These are phyloP conservation scores for Nothophaeocryptopus gaeumannii DNA, from an alignment of 2,329 filamentous ascomycete genomes.

Conservation along the genomic window DNA sequence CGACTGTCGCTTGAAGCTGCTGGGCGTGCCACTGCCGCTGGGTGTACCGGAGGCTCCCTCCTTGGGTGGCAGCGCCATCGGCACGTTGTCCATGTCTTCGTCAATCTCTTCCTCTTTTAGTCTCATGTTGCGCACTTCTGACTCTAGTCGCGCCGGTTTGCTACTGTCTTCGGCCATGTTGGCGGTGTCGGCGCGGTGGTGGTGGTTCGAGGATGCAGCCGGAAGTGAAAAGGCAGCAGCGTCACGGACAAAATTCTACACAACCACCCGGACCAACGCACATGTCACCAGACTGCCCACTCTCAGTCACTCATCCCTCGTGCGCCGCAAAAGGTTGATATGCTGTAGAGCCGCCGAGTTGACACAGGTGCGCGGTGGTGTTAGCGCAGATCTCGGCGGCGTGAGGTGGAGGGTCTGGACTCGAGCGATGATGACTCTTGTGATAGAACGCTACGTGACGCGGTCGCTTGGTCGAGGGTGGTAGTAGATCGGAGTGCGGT, in stretches of 20 bases:
- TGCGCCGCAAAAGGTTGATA: background rate
- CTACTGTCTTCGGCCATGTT: slow-evolving; percentile 41
- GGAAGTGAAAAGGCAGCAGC: slow-evolving; percentile 16
- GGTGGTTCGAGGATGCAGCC: slow-evolving; percentile 28
- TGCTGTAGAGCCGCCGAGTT: background rate
- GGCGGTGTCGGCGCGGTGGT: slow-evolving; percentile 19
- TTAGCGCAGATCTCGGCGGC: no score
- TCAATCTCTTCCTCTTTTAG: slow-evolving; percentile 41
- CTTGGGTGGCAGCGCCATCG: slow-evolving; percentile 23
- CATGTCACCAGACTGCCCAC: slow-evolving; percentile 14
- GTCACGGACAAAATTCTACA: slow-evolving; percentile 13
- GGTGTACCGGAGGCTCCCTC: slow-evolving; percentile 24
- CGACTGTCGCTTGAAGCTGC: slow-evolving; percentile 21
- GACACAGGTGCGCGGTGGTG: no score
- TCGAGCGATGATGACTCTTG: no score
- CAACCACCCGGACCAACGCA: slow-evolving; percentile 9
- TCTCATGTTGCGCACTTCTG: slow-evolving; percentile 46
- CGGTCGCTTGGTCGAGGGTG: no score
- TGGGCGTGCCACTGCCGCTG: slow-evolving; percentile 25
- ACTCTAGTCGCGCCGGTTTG: slow-evolving; percentile 40
- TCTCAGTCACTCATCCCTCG: slow-evolving; percentile 8
- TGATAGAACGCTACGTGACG: no score
- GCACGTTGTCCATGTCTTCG: slow-evolving; percentile 30
- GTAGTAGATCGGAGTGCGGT: no score
- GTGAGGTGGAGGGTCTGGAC: no score